Conservation (phyloP, 495 filamentous ascomycete species). For the Penicillium angulare region DNA sequence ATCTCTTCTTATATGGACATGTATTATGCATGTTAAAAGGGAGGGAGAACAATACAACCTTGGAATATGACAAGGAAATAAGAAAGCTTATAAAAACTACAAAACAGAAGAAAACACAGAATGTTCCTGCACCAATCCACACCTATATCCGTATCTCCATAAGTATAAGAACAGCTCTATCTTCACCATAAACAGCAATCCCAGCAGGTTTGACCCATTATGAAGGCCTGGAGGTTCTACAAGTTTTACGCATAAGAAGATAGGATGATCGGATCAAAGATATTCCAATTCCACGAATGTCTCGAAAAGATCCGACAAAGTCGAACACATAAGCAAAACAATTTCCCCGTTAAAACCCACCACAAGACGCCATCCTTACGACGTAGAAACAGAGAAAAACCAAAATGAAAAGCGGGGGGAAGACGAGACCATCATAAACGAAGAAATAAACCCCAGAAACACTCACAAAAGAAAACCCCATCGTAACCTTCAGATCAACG, state of each 20-base stretch:
- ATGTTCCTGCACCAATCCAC: too few relatives aligned
- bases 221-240: too few relatives aligned
- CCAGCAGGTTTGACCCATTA: too few relatives aligned
- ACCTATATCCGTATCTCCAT: too few relatives aligned
- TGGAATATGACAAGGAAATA: too few relatives aligned
- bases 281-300: constrained; percentile 13
- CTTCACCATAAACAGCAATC: too few relatives aligned
- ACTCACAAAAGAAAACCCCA: constrained; percentile 30
- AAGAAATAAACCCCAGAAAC: constrained; percentile 39
- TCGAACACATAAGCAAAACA: constrained; percentile 10
- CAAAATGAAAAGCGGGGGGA: constrained; percentile 17
- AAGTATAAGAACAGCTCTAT: too few relatives aligned
- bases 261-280: constrained; percentile 1
- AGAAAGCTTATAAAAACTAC: too few relatives aligned
- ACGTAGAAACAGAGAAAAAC: constrained; percentile 15
- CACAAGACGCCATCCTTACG: constrained; percentile 44
- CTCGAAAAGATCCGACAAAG: background rate
- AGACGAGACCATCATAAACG: constrained; percentile 22
- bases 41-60: too few relatives aligned
- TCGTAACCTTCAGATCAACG: constrained; percentile 28
- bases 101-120: too few relatives aligned
- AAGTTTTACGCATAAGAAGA: background rate
- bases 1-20: too few relatives aligned
- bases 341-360: constrained; percentile 41
- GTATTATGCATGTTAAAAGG: too few relatives aligned